Base-by-base conservation (phyloP, 176 grass and related monocot species). In the Bolboschoenus planiculmis region DNA sequence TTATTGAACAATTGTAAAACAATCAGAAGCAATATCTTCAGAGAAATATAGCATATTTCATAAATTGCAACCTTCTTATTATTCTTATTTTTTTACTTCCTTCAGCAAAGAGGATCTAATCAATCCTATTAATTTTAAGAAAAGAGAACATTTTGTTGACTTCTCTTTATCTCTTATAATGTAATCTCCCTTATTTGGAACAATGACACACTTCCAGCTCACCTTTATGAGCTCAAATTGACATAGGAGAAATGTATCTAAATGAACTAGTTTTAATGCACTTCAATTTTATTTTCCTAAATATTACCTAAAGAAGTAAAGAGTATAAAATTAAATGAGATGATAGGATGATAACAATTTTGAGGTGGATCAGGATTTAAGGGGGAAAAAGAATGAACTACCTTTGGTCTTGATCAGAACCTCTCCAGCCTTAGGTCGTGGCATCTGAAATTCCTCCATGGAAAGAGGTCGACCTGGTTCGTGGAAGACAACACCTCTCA, bases 341-440 rank as follows among this genome's bases (percentile, higher is more conserved):
- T 59, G 7, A 26, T 36, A 36, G 29, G 26, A 33, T 20, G 31
- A 65, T 65, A 24, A 8, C 37, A 78, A 51, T 27, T 48, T 53
- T 3, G n/a, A 27, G 27, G 15, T 31, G 47, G 13, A 73, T 73
- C n/a, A 71, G 0, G 39, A 43, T 42, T 37, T n/a, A 44, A 29
- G 10, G 23, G 1, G 5, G 21, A 15, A 5, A 18, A 18, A 0
- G 2, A 78, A 73, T 48, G 51, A 57, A 2, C 33, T 8, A 95
- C 93, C 90, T 92, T 92, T 99, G 75, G 96, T 99, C 82, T 84
- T 95, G 86, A 99, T 87, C 59, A 99, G 92, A 83, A 93, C 3
- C 92, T 99, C 96, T 59, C 96, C 96, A 74, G 92, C 87, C 86
- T 99, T 99, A 79, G 96, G 96, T 3, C 90, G 84, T 37, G 96